phyloP scores from a whole-genome alignment of 2,329 filamentous ascomycete species.

The Epicoccum nigrum region DNA sequence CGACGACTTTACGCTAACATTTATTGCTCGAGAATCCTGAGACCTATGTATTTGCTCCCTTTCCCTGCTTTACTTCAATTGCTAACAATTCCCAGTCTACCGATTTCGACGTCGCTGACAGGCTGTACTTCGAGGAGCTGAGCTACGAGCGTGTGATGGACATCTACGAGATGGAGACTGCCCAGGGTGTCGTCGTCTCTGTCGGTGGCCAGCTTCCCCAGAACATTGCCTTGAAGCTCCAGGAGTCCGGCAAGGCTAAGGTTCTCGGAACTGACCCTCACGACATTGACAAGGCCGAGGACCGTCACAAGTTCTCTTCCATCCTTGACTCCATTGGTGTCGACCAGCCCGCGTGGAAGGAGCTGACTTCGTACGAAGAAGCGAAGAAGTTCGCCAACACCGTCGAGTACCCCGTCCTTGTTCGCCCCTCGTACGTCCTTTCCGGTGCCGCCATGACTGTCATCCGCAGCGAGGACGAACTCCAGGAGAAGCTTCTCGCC shows the following conservation, averaged over 20 bases:
- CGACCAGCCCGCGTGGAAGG: constrained; percentile 97
- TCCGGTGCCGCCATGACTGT: constrained; percentile 99
- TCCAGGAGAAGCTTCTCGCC: constrained; percentile 92
- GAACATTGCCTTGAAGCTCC: constrained; percentile 93
- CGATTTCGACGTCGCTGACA: constrained; percentile 88
- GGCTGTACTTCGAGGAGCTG: constrained; percentile 94
- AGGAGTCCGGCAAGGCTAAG: constrained; percentile 87
- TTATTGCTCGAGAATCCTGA: too few relatives aligned
- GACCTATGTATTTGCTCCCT: too few relatives aligned
- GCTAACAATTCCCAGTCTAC: too few relatives aligned
- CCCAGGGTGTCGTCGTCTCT: constrained; percentile 88
- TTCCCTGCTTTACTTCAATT: too few relatives aligned
- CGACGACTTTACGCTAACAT: too few relatives aligned
- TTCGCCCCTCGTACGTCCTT: constrained; percentile 92
- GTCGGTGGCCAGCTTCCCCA: constrained; percentile 96
- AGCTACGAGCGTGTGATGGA: constrained; percentile 99
- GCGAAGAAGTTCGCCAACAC: constrained; percentile 84
- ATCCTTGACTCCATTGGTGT: constrained; percentile 97
- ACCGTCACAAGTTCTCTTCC: constrained; percentile 97
- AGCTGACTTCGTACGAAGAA: constrained; percentile 85
- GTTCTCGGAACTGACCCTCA: constrained; percentile 90
- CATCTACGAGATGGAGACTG: constrained; percentile 90
- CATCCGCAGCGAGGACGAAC: constrained; percentile 83
- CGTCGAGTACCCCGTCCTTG: constrained; percentile 92
- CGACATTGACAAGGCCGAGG: constrained; percentile 97